Evolutionary conservation across 371 early-diverging fungal species (phyloP).

Genomic region (Basidiobolus meristosporus): DNA sequence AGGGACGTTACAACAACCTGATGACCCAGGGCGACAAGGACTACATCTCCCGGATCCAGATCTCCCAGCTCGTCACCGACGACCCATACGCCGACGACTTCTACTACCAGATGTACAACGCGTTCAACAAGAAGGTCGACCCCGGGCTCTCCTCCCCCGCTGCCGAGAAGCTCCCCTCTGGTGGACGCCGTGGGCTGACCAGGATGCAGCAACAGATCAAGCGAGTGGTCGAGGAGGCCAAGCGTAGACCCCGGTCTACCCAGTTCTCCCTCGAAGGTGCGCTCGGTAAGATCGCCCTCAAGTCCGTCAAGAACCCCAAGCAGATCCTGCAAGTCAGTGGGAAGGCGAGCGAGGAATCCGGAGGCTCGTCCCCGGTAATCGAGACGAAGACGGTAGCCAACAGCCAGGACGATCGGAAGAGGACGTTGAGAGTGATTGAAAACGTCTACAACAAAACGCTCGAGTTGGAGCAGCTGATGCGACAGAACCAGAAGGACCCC

Average conservation of each 20-base stretch:
- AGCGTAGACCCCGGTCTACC: conserved; percentile 63
- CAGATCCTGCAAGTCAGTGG: conserved; percentile 56
- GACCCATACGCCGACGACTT: conserved; percentile 85
- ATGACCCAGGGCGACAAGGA: conserved; percentile 91
- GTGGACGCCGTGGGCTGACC: conserved; percentile 17
- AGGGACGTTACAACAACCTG: conserved; percentile 62
- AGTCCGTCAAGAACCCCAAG: conserved; percentile 74
- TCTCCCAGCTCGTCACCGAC: conserved; percentile 77
- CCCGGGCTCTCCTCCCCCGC: conserved; percentile 2
- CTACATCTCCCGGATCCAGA: conserved; percentile 74
- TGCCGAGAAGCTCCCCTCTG: conserved; percentile 7
- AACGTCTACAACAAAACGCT: conserved; percentile 54
- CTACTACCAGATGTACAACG: conserved; percentile 73
- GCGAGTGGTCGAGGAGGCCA: conserved; percentile 78
- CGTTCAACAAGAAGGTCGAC: conserved; percentile 14
- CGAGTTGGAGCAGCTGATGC: conserved; percentile 60
- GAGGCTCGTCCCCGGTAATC: not conserved
- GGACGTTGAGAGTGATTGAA: conserved; percentile 54
- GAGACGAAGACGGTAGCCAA: too few relatives aligned
- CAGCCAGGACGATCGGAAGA: conserved; percentile 12
- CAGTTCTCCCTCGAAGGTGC: conserved; percentile 72
- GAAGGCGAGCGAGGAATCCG: not conserved
- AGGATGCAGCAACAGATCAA: conserved; percentile 86
- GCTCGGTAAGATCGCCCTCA: conserved; percentile 80
- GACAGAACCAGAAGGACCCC: conserved; percentile 17